These are phyloP conservation scores for Striga asiatica DNA, from an alignment of 257 asterid genomes.

Conservation along the genomic window DNA sequence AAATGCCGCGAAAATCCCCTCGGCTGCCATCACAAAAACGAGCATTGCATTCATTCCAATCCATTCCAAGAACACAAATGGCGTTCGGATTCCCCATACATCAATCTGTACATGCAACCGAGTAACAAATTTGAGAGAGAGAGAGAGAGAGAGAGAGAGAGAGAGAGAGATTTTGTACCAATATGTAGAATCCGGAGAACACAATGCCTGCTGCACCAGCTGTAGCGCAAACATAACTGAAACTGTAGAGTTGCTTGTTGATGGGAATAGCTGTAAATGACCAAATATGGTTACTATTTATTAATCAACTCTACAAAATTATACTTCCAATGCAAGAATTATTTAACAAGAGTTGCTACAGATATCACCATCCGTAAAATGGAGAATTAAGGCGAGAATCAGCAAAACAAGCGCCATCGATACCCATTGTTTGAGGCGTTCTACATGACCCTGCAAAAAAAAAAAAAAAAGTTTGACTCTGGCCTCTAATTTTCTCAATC, in stretches of 20 bases:
- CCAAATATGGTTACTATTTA: not conserved
- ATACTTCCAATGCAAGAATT: not conserved
- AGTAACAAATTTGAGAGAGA: not conserved
- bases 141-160: not conserved
- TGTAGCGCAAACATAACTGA: slow-evolving; percentile 84
- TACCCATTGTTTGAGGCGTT: slow-evolving; percentile 82
- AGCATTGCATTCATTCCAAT: slow-evolving; percentile 94
- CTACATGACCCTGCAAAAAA: slow-evolving; percentile 47
- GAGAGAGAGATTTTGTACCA: slow-evolving; percentile 27
- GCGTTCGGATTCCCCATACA: slow-evolving; percentile 48
- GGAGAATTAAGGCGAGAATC: slow-evolving; percentile 46
- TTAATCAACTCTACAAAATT: not conserved
- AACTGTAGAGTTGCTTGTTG: slow-evolving; percentile 83
- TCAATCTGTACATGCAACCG: slow-evolving; percentile 26
- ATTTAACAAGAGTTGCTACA: slow-evolving; percentile 15
- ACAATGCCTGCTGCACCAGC: slow-evolving; percentile 89
- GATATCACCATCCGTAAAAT: slow-evolving; percentile 49
- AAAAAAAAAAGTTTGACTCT: not conserved
- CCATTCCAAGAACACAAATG: slow-evolving; percentile 86
- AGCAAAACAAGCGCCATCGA: slow-evolving; percentile 57
- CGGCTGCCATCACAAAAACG: slow-evolving; percentile 86
- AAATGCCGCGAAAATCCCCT: slow-evolving; percentile 67
- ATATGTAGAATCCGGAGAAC: slow-evolving; percentile 54
- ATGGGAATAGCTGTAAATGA: slow-evolving; percentile 60
- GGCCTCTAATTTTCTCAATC: not conserved